Evolutionary conservation across 2,329 filamentous ascomycete genomes (phyloP), one percentile per base, ranked within the genome.

Genomic region (Nothophoma quercina): DNA sequence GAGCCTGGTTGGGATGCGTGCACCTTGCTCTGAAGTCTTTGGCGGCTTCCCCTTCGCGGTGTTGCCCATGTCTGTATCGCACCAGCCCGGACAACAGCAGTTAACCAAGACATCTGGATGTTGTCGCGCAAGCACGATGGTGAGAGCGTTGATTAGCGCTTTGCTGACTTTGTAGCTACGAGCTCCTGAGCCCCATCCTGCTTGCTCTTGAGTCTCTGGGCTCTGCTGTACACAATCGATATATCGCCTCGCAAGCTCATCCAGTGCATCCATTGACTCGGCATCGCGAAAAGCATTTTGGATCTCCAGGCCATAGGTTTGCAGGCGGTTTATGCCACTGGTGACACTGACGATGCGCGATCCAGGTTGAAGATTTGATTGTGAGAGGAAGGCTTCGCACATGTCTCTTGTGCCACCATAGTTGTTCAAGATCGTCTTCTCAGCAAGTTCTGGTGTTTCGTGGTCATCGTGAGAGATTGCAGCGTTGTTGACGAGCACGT

Each of bases 71-170:
- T 60, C 62, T 7, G 58, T 65, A 32, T 67, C 40, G 2, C 59
- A 55, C 62, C 61, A 69, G 0, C 65, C 64, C 0, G 63, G 64
- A 32, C 64, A 69, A 36, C 56, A 63, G 21, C 30, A 56, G 26
- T 63, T 63, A 1, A 64, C 25, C 5, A 40, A 12, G 4, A 58
- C 44, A 15, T 25, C 8, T 15, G 46, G 29, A 26, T 58, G 19
- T 10, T 60, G 32, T 7, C 42, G 33, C 1, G 56, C 53, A 13
- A 65, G 39, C 0, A 60, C 43, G 2, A 60, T 36, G 2, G 59
- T 60, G 0, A 63, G 18, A 1, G 53, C 38, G 22, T 59, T 62
- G 32, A 59, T 53, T 1, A 60, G 52, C 6, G 57, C 60, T 51
- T 63, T 63, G 23, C 60, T 65, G 19, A 62, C 57, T 28, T 63